Conservation (phyloP, 306 rosid genomes). For the Lablab purpureus region DNA sequence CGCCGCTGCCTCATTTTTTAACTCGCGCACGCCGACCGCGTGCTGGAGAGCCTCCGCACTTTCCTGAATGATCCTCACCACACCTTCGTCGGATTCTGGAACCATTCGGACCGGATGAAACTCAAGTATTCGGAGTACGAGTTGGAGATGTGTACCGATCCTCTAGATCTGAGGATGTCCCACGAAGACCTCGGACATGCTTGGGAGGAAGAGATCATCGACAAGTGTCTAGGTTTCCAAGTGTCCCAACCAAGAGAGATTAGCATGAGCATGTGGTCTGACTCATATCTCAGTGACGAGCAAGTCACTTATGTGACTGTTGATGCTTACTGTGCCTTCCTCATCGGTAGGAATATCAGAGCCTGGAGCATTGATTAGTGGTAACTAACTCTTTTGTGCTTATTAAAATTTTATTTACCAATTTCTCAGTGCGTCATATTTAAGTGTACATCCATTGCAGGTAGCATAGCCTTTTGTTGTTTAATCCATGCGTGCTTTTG, state of each 20-base stretch:
- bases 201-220: slow-evolving; percentile 31
- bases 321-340: slow-evolving; percentile 53
- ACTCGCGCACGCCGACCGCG: not conserved
- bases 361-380: slow-evolving; percentile 12
- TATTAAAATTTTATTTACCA: too few relatives aligned
- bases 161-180: slow-evolving; percentile 11
- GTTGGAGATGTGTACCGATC: slow-evolving; percentile 26
- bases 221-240: slow-evolving; percentile 8
- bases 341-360: slow-evolving; percentile 36
- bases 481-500: too few relatives aligned
- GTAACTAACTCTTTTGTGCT: too few relatives aligned
- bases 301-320: slow-evolving; percentile 31
- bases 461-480: too few relatives aligned
- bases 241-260: slow-evolving; percentile 21
- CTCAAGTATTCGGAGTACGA: not conserved
- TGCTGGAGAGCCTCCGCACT: slow-evolving; percentile 36
- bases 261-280: slow-evolving; percentile 45
- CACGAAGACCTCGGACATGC: not conserved
- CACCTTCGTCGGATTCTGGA: slow-evolving; percentile 58
- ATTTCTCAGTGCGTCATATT: too few relatives aligned
- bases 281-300: not conserved
- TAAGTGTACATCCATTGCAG: too few relatives aligned
- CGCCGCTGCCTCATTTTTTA: slow-evolving; percentile 54
- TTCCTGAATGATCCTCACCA: slow-evolving; percentile 16
- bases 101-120: slow-evolving; percentile 34